Evolutionary conservation across 2,329 filamentous ascomycete genomes (phyloP).

Genomic region (Ceratocystiopsis sp.): DNA sequence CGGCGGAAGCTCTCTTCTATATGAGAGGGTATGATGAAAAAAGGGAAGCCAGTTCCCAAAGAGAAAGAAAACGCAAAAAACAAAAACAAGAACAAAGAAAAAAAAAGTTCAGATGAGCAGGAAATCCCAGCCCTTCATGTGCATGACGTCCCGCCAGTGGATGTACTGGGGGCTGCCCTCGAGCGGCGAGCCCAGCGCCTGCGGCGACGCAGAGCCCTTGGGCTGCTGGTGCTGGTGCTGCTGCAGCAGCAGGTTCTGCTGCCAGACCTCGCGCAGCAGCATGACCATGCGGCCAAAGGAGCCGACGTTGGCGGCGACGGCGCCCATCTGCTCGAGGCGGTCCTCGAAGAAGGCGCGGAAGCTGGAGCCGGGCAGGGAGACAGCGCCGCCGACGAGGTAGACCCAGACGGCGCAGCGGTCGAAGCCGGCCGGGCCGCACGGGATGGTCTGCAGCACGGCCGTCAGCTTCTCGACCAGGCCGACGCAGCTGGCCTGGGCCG

Average conservation of each 20-base stretch:
- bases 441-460: constrained; percentile 63
- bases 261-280: constrained; percentile 72
- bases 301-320: constrained; percentile 53
- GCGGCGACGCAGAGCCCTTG: constrained; percentile 16
- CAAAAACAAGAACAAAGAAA: constrained; percentile 5
- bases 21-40: not conserved
- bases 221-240: constrained; percentile 9
- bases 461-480: constrained; percentile 66
- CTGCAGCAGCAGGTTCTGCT: constrained; percentile 40
- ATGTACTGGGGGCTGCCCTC: constrained; percentile 41
- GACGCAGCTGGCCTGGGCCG: constrained; percentile 54
- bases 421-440: constrained; percentile 63
- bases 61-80: constrained; percentile 12
- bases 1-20: constrained; percentile 2
- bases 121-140: constrained; percentile 80
- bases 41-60: constrained; percentile 6
- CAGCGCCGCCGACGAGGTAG: constrained; percentile 69
- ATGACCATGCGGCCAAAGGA: constrained; percentile 71
- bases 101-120: constrained; percentile 50
- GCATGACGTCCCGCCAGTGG: constrained; percentile 93
- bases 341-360: constrained; percentile 70
- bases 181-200: constrained; percentile 19
- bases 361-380: constrained; percentile 51
- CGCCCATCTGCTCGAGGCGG: constrained; percentile 56
- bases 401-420: constrained; percentile 91